Percentiles rank a stretch among this genome's conserved stretches.
These are phyloP conservation scores for Arthrobotrys conoides DNA, from an alignment of 2,329 filamentous ascomycete species.

Conservation along the genomic window DNA sequence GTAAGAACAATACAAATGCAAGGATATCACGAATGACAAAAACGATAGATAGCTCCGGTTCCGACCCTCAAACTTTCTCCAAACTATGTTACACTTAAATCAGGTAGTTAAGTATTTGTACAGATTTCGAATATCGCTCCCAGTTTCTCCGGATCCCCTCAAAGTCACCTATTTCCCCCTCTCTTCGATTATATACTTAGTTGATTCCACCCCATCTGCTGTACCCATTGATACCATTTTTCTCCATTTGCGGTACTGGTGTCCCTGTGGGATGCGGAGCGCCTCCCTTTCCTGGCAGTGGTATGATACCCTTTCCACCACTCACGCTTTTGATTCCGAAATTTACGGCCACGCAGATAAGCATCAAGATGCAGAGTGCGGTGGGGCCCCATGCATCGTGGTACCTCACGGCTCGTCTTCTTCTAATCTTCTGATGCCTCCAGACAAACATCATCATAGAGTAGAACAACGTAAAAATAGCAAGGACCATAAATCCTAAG, in stretches of 20 bases:
- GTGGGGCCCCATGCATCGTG: slow-evolving; percentile 91
- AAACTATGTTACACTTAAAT: slow-evolving; percentile 23
- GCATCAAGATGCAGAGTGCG: slow-evolving; percentile 79
- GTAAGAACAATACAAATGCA: slow-evolving; percentile 15
- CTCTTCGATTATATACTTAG: slow-evolving; percentile 2
- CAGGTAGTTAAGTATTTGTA: slow-evolving; percentile 6
- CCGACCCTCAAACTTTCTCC: slow-evolving; percentile 18
- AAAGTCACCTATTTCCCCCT: too few species aligned
- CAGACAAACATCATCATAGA: slow-evolving; percentile 87
- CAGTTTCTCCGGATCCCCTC: background rate
- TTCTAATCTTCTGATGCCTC: slow-evolving; percentile 86
- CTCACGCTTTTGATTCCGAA: slow-evolving; percentile 74
- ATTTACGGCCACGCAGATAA: slow-evolving; percentile 82
- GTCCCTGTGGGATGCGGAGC: slow-evolving; percentile 1
- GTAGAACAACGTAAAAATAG: slow-evolving; percentile 83
- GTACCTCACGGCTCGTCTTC: slow-evolving; percentile 86
- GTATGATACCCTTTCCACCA: slow-evolving; percentile 53
- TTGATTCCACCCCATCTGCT: slow-evolving; percentile 55
- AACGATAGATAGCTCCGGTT: slow-evolving; percentile 4
- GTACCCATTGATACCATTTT: slow-evolving; percentile 42
- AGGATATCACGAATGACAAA: slow-evolving; percentile 18
- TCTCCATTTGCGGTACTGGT: slow-evolving; percentile 2
- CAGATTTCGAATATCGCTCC: slow-evolving; percentile 4
- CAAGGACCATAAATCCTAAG: slow-evolving; percentile 83
- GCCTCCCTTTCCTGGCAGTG: slow-evolving; percentile 38